A percentile compares a stretch with the other conserved stretches of the same genome.
Evolutionary conservation across 169 alveolate species (phyloP).

Genomic region (Plasmodium coatneyi): DNA sequence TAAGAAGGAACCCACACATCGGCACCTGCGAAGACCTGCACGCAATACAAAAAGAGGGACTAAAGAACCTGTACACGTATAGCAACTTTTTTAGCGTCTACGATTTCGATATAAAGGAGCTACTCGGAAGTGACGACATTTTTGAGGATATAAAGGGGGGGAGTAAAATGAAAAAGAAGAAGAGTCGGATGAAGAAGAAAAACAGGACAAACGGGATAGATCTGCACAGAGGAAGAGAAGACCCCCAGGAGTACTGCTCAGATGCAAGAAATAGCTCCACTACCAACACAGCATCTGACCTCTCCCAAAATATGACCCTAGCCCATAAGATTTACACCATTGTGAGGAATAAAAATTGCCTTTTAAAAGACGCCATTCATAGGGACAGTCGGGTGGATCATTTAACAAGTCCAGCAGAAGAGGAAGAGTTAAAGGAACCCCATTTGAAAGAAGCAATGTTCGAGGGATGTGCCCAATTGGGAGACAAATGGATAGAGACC

Average conservation of each 20-base stretch:
- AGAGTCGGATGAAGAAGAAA: neutral
- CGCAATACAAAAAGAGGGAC: slow-evolving; percentile 33
- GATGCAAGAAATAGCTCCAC: neutral
- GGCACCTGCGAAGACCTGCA: slow-evolving; percentile 11
- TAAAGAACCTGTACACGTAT: slow-evolving; percentile 17
- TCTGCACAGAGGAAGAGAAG: neutral
- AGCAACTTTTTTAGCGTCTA: slow-evolving; percentile 26
- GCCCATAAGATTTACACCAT: neutral
- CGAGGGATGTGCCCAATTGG: neutral
- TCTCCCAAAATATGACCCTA: neutral
- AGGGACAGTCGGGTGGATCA: neutral
- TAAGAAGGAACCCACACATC: neutral
- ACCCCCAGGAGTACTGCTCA: neutral
- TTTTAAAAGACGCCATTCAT: neutral
- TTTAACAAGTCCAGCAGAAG: neutral
- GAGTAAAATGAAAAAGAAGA: neutral
- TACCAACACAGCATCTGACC: neutral
- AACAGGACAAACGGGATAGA: neutral
- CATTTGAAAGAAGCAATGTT: neutral
- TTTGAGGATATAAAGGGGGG: neutral
- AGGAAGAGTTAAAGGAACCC: neutral
- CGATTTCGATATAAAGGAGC: slow-evolving; percentile 11
- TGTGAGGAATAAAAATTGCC: neutral
- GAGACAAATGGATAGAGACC: neutral
- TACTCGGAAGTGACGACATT: neutral